These are phyloP conservation scores for Coemansia sp. DNA, from an alignment of 192 early-diverging fungal species.

Conservation along the genomic window DNA sequence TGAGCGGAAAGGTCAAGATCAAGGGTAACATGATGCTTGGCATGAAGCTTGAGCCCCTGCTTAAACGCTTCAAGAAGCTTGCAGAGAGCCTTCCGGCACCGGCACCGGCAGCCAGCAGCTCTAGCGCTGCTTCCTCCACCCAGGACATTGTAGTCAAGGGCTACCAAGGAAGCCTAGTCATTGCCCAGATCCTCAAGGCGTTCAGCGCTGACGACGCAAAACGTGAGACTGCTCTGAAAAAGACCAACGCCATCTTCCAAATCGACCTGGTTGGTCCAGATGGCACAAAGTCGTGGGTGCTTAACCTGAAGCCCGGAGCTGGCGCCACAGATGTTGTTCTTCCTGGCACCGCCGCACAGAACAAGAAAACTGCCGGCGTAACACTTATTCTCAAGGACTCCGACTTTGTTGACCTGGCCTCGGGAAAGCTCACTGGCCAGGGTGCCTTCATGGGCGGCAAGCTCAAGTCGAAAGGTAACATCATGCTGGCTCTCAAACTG, in stretches of 20 bases:
- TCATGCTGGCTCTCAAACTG: slow-evolving; percentile 73
- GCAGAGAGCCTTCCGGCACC: slow-evolving; percentile 44
- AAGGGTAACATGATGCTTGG: slow-evolving; percentile 76
- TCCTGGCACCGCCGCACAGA: slow-evolving; percentile 54
- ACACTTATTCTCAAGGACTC: slow-evolving; percentile 69
- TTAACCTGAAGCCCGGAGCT: slow-evolving; percentile 82
- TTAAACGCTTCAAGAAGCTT: slow-evolving; percentile 58
- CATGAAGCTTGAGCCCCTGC: slow-evolving; percentile 69
- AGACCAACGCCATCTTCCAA: slow-evolving; percentile 85
- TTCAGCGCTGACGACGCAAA: slow-evolving; percentile 63
- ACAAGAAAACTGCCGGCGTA: slow-evolving; percentile 71
- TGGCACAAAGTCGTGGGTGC: slow-evolving; percentile 73
- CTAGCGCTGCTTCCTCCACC: slow-evolving; percentile 21
- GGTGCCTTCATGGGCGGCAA: slow-evolving; percentile 91
- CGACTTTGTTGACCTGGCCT: slow-evolving; percentile 79
- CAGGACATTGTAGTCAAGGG: slow-evolving; percentile 61
- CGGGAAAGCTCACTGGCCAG: slow-evolving; percentile 88
- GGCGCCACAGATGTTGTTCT: slow-evolving; percentile 61
- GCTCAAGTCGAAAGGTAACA: slow-evolving; percentile 78
- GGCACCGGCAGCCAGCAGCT: slow-evolving; percentile 12
- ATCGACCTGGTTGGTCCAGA: slow-evolving; percentile 77
- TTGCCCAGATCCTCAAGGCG: slow-evolving; percentile 64
- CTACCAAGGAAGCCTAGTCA: slow-evolving; percentile 75
- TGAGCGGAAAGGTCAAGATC: slow-evolving; percentile 88
- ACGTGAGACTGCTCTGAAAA: slow-evolving; percentile 64